Percentiles rank a stretch among this genome's conserved stretches.
Evolutionary conservation across 148 eudicot genomes (phyloP).

Genomic region (Fagopyrum homotropicum): DNA sequence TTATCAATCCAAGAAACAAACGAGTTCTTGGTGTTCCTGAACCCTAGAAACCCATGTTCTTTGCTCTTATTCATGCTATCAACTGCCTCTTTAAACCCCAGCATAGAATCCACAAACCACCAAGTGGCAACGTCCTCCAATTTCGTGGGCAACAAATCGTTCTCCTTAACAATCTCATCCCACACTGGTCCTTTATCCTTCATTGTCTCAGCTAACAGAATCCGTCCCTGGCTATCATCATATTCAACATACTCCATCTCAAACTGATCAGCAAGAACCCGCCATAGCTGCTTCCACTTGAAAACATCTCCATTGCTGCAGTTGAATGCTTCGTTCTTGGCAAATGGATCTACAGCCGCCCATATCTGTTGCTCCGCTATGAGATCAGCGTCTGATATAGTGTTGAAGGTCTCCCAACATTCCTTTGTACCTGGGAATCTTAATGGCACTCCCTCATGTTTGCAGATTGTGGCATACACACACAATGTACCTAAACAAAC

Average conservation of each 20-base stretch:
- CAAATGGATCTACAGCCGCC: conserved; percentile 43
- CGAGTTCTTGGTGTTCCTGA: conserved; percentile 39
- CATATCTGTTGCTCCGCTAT: conserved; percentile 47
- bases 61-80: conserved; percentile 49
- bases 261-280: conserved; percentile 37
- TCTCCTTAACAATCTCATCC: conserved; percentile 40
- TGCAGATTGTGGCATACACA: conserved; percentile 41
- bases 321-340: conserved; percentile 40
- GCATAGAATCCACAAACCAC: conserved; percentile 25
- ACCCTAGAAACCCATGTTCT: conserved; percentile 49
- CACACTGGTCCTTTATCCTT: conserved; percentile 34
- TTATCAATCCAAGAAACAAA: conserved; percentile 39
- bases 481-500: conserved; percentile 16
- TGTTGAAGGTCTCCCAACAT: conserved; percentile 30
- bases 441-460: conserved; percentile 28
- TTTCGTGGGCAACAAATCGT: conserved; percentile 28
- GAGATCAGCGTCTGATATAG: conserved; percentile 33
- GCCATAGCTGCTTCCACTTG: conserved; percentile 42
- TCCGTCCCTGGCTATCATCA: conserved; percentile 17
- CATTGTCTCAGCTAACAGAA: conserved; percentile 30
- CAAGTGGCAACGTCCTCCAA: conserved; percentile 35
- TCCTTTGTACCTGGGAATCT: conserved; percentile 29
- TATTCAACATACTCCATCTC: conserved; percentile 27
- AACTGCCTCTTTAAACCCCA: conserved; percentile 15
- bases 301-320: conserved; percentile 43